Percentiles rank a stretch among this genome's conserved stretches.
These are phyloP conservation scores for Saccharomyces hybrid DNA, from an alignment of 1,139 yeast genomes.

Conservation along the genomic window DNA sequence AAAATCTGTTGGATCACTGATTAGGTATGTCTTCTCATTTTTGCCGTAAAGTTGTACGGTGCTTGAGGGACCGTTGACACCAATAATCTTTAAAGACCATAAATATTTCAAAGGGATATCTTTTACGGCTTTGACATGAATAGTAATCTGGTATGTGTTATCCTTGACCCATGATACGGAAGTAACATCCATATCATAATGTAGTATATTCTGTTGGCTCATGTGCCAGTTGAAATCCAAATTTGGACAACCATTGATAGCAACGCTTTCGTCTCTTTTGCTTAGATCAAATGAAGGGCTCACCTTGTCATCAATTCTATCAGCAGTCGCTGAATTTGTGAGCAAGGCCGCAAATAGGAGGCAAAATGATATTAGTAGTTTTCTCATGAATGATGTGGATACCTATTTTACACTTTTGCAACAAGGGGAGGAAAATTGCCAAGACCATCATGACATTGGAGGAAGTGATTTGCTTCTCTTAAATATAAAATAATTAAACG, in stretches of 20 bases:
- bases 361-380: background rate
- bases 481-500: background rate
- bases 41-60: slow-evolving; percentile 22
- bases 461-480: background rate
- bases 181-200: slow-evolving; percentile 18
- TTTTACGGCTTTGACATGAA: slow-evolving; percentile 22
- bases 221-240: slow-evolving; percentile 20
- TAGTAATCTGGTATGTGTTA: slow-evolving; percentile 24
- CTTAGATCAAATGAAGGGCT: background rate
- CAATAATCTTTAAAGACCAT: slow-evolving; percentile 25
- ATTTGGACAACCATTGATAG: slow-evolving; percentile 18
- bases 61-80: slow-evolving; percentile 21
- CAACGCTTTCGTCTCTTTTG: background rate
- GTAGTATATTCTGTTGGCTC: slow-evolving; percentile 11
- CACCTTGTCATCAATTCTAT: background rate
- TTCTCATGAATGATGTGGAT: background rate
- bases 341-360: background rate
- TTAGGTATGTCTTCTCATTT: slow-evolving; percentile 15
- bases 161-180: slow-evolving; percentile 10
- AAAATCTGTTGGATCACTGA: slow-evolving; percentile 27
- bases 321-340: background rate
- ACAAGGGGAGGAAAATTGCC: background rate
- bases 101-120: slow-evolving; percentile 19
- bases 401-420: background rate
- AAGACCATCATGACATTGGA: background rate